Conservation (phyloP, 2,329 filamentous ascomycete genomes). For the Pseudonectria foliicola region DNA sequence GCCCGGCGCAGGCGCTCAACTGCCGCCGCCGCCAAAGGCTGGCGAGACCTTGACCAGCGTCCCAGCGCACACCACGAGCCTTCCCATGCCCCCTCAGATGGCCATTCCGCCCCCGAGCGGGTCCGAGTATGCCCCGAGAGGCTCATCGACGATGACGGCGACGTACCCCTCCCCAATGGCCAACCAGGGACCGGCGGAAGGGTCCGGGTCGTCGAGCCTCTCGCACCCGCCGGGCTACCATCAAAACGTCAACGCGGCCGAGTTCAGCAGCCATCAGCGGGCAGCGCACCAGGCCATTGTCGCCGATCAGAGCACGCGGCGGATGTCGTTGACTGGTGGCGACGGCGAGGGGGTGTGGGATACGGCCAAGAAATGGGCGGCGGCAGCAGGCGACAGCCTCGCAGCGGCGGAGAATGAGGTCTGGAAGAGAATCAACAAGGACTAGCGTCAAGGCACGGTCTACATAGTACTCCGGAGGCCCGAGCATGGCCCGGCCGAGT, state of each 20-base stretch:
- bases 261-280: constrained; percentile 41
- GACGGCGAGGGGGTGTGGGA: constrained; percentile 45
- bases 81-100: constrained; percentile 24
- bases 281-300: constrained; percentile 31
- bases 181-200: constrained; percentile 19
- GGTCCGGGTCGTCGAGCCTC: constrained; percentile 22
- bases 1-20: constrained; percentile 24
- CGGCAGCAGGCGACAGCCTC: constrained; percentile 49
- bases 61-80: constrained; percentile 22
- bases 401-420: constrained; percentile 53
- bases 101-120: constrained; percentile 35
- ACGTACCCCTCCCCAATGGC: constrained; percentile 20
- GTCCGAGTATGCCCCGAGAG: constrained; percentile 35
- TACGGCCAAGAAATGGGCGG: constrained; percentile 50
- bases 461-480: too few relatives aligned
- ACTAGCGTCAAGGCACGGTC: constrained; percentile 20
- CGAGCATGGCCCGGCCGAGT: too few relatives aligned
- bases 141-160: constrained; percentile 37
- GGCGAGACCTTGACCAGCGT: constrained; percentile 36
- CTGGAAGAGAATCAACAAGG: constrained; percentile 57
- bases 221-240: constrained; percentile 50
- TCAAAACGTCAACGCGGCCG: constrained; percentile 47
- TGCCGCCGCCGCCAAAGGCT: constrained; percentile 46
- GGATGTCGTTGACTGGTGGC: constrained; percentile 15
- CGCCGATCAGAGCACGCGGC: constrained; percentile 11